These are phyloP conservation scores for Maudiozyma humilis DNA, from an alignment of 1,139 yeast genomes.

Conservation along the genomic window DNA sequence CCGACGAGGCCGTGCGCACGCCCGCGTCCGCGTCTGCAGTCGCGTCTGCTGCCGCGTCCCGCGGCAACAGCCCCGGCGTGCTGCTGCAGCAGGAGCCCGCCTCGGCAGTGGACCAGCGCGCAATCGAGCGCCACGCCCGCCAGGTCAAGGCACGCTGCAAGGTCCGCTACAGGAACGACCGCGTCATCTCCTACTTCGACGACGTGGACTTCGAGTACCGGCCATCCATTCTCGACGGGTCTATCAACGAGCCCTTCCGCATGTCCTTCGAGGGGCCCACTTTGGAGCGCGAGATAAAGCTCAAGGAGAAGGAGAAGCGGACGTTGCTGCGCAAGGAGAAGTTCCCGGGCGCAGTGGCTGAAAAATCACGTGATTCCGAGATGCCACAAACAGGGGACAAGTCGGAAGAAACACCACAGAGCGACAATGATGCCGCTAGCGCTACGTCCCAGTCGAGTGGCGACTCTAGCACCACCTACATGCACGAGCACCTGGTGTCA, in stretches of 20 bases:
- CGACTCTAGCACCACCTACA: not conserved
- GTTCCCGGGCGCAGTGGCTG: not conserved
- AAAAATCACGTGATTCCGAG: not conserved
- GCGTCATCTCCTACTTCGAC: slow-evolving; percentile 35
- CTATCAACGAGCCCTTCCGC: slow-evolving; percentile 30
- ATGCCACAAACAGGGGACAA: not conserved
- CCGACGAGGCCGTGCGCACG: no score
- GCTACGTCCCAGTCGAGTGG: no score
- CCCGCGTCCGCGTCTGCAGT: no score
- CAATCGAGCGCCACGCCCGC: slow-evolving; percentile 3
- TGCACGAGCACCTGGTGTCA: slow-evolving; percentile 7
- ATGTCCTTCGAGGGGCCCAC: slow-evolving; percentile 27
- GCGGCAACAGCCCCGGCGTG: no score
- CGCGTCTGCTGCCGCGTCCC: no score
- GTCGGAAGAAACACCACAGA: no score
- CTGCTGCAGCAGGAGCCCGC: no score
- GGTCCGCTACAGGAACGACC: slow-evolving; percentile 8
- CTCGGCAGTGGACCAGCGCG: slow-evolving; percentile 6
- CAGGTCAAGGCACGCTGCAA: slow-evolving; percentile 1
- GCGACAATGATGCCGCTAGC: no score
- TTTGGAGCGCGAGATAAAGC: slow-evolving; percentile 20
- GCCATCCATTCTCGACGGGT: slow-evolving; percentile 44
- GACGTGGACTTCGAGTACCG: slow-evolving; percentile 40
- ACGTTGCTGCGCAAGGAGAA: slow-evolving; percentile 11
- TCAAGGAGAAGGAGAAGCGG: slow-evolving; percentile 12